Evolutionary conservation across 2,329 filamentous ascomycete genomes (phyloP), one percentile per base, ranked within the genome.

Genomic region (Sporothrix mexicana): DNA sequence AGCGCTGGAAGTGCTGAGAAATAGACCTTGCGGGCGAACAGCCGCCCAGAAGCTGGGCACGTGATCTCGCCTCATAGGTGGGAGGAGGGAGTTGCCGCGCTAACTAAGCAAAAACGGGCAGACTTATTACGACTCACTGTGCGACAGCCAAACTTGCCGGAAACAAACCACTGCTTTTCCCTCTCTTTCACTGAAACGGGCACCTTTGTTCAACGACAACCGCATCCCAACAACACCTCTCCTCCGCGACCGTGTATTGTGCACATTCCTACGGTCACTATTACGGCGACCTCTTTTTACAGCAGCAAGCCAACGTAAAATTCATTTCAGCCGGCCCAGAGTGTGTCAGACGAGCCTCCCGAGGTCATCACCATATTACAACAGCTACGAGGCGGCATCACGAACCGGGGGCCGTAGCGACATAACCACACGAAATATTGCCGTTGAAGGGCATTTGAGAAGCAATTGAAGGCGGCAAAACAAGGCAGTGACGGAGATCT

Each of bases 141-240:
- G 64, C 68, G 43, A 47, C 69, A 66, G 68, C 45, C 70, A 55
- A 66, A 75, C 73, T 72, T 74, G 66, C 70, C 73, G 53, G 61
- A 72, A 73, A 76, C 75, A 76, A 74, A 70, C 59, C 73, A 73
- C 72, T 62, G 25, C 45, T 68, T 62, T 53, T 15, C 23, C 72
- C 12, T n/a, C 59, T 51, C 43, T 15, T 4, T 13, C 69, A 23
- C 55, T 59, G 23, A 20, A 15, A 49, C 43, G 15, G 45, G n/a
- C 47, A 51, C 20, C 25, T 53, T 68, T 68, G 64, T 68, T 51
- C n/a, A 49, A 51, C 47, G 64, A 68, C 45, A 30, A 53, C 47
- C 25, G 1, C 64, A 68, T 51, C 64, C 57, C 57, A 36, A 7
- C 47, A 68, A 25, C 47, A 43, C 23, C 45, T 47, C 20, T 25